These are phyloP conservation scores for Otatea glauca DNA, from an alignment of 176 grass and related monocot genomes.

Conservation along the genomic window DNA sequence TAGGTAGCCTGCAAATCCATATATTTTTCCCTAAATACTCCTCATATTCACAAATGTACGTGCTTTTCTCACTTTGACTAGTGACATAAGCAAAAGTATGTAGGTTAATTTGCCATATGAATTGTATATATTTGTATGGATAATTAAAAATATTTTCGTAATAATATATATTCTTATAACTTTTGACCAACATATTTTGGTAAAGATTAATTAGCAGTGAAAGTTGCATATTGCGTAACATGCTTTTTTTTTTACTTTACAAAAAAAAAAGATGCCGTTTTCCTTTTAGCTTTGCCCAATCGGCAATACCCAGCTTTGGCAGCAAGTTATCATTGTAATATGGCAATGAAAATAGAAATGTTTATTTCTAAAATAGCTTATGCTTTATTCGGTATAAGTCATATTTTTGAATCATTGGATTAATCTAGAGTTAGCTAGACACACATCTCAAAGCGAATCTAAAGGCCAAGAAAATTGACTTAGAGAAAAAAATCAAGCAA, in stretches of 20 bases:
- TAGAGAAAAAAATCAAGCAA: neutral
- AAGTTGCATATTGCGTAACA: neutral
- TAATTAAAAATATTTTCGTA: neutral
- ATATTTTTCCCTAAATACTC: neutral
- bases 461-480: neutral
- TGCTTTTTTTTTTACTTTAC: neutral
- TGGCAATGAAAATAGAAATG: no score
- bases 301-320: no score
- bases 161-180: no score
- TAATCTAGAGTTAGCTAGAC: no score
- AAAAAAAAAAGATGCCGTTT: neutral
- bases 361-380: no score
- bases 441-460: neutral
- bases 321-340: no score
- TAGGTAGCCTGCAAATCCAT: neutral
- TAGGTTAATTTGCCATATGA: neutral
- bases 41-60: neutral
- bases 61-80: neutral
- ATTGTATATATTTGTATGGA: neutral
- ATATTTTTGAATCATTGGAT: no score
- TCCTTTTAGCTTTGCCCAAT: no score
- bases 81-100: neutral
- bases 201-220: neutral
- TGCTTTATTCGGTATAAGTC: no score
- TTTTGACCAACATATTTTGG: neutral